Evolutionary conservation across 169 alveolate genomes (phyloP), one percentile per base, ranked within the genome.

Genomic region (Cryptosporidium andersoni): DNA sequence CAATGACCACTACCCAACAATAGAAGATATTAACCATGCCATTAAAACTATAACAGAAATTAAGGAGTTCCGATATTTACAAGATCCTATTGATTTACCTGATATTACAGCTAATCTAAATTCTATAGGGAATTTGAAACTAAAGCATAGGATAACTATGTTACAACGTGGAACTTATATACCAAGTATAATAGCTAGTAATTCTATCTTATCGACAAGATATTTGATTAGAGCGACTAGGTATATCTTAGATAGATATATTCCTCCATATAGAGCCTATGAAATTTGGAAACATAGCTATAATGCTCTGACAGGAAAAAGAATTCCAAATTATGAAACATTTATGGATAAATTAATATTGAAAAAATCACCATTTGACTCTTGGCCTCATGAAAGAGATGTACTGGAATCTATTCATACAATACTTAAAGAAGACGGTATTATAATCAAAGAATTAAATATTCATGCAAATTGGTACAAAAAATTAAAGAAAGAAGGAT

Each of bases 341-440:
- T 51, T 45, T 34, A 74, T 74, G 85, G 4, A 37, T 34, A n/a
- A 36, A 9, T 74, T 74, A 47, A 74, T 74, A 37, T 40, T 74
- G 51, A 74, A 74, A 60, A 74, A 74, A 51, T 58, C 56, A 5
- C 12, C 55, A 4, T 39, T 63, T 14, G 85, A 74, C 48, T 40
- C 68, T 37, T 74, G 85, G 85, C 85, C 85, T 1, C 85, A 74
- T 34, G 85, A 74, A 37, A 39, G 74, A 3, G 85, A 74, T 9
- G 85, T 74, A 12, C 60, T 74, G 34, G 85, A 74, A 39, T 66
- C 85, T n/a, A 74, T 74, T 56, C 60, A 66, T 4, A 37, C 9
- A 34, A 12, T 63, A 9, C 40, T 74, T 5, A 74, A 40, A 25
- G 36, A 58, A 12, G 47, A 55, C 42, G 49, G 63, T 45, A 74